A percentile compares a stretch with the other conserved stretches of the same genome.
Conservation (phyloP, 768 basidiomycete species). For the Lepiota venenata region DNA sequence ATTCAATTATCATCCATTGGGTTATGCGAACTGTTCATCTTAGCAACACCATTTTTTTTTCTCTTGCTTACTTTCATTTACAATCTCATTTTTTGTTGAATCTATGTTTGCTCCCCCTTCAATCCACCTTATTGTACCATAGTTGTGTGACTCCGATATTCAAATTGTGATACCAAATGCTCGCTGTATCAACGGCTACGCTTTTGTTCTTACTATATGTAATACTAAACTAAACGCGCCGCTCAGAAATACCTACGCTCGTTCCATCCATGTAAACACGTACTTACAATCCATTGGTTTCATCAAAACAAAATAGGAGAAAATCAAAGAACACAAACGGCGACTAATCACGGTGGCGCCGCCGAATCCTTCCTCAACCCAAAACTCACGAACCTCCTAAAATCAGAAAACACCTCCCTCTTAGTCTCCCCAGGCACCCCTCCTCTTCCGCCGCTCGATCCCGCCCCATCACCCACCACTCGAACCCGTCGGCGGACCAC, state of each 20-base stretch:
- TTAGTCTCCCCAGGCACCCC: slow-evolving; percentile 43
- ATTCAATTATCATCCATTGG: background rate
- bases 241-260: too few species aligned
- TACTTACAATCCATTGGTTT: too few species aligned
- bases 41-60: background rate
- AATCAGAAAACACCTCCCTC: slow-evolving; percentile 85
- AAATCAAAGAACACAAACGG: too few species aligned
- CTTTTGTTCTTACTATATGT: background rate
- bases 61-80: background rate
- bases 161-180: background rate
- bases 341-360: slow-evolving; percentile 19
- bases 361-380: slow-evolving; percentile 72
- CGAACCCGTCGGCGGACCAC: slow-evolving; percentile 61
- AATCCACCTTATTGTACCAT: background rate
- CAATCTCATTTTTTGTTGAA: background rate
- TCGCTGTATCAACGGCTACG: background rate
- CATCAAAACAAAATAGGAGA: too few species aligned
- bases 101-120: background rate
- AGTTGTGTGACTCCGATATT: background rate
- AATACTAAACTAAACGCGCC: background rate
- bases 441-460: slow-evolving; percentile 7
- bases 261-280: too few species aligned
- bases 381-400: slow-evolving; percentile 86
- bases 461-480: slow-evolving; percentile 38
- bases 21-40: background rate